Base-by-base conservation (phyloP, 139 green algal species). In the Chlamydomonas eustigma region DNA sequence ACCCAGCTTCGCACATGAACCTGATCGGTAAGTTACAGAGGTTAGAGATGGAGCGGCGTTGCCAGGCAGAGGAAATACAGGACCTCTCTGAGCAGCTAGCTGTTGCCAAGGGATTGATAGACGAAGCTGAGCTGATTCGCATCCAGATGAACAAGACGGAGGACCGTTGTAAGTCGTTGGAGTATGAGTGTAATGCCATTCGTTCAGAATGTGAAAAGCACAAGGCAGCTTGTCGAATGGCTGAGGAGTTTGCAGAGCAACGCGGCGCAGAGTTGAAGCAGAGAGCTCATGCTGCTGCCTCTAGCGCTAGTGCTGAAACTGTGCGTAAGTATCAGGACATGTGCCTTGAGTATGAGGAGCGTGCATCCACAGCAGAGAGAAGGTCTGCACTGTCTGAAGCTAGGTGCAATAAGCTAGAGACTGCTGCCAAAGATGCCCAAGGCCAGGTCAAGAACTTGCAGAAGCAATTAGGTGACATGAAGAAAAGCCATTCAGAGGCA, bases 311-410 rank as follows among this genome's bases (percentile, higher is more conserved):
- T 18, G 75, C 74, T 4, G 80, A 81, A 37, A 78, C 79, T 50
- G 66, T 89, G 25, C 64, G 65, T 58, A 70, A 77, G 12, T 84
- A 83, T 32, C 76, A 83, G 34, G 86, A 85, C 1, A 81, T 91
- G 28, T 83, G 80, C 51, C 22, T 78, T 32, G 64, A 83, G 71
- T 50, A 80, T 4, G 86, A 91, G 76, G 78, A 83, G 64, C 75
- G 80, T 8, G 82, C 78, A 34, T 71, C 64, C 2, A 64, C 58
- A 8, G 71, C 83, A 4, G 85, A 89, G 68, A 38, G 73, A 4
- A 52, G 1, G 34, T 28, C 33, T 39, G n/a, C 33, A 51, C 5
- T 37, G 30, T 30, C 35, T 3, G 18, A 77, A 34, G 51, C 67
- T 6, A 37, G 68, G 35, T 58, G 31, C 3, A 24, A 28, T 3